These are phyloP conservation scores for Pyricularia pennisetigena DNA, from an alignment of 2,329 filamentous ascomycete genomes.

Conservation along the genomic window DNA sequence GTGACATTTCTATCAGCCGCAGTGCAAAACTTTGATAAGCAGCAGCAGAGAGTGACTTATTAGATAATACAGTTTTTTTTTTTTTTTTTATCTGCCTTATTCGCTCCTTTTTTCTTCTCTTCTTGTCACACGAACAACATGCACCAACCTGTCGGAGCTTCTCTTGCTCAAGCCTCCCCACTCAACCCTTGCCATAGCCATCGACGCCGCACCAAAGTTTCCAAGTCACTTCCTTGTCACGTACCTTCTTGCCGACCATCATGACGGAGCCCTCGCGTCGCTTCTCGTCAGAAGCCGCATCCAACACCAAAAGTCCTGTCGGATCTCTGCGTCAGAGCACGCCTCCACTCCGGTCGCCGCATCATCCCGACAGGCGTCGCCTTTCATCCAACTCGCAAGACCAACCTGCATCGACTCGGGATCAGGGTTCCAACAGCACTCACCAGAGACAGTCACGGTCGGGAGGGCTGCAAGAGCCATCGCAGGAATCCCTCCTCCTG, in stretches of 20 bases:
- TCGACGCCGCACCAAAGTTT: background rate
- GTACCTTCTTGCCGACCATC: conserved; percentile 1
- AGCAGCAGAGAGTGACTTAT: background rate
- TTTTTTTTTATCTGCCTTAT: background rate
- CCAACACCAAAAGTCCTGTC: conserved; percentile 9
- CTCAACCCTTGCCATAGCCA: background rate
- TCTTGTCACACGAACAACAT: conserved; percentile 4
- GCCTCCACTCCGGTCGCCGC: conserved; percentile 10
- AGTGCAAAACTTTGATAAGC: background rate
- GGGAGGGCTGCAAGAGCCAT: conserved; percentile 2
- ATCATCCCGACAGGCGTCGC: conserved; percentile 9
- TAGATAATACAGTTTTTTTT: background rate
- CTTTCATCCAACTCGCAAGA: conserved; percentile 10
- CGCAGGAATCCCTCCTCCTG: background rate
- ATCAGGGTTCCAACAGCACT: conserved; percentile 5
- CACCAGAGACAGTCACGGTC: background rate
- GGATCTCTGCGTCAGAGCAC: conserved; percentile 11
- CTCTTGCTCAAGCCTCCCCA: background rate
- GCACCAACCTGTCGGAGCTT: conserved; percentile 1
- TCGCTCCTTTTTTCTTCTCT: background rate
- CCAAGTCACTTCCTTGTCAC: background rate
- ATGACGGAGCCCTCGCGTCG: conserved; percentile 14
- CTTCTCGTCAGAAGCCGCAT: conserved; percentile 5
- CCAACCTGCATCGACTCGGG: conserved; percentile 5
- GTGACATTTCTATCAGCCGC: background rate